Base-by-base conservation (phyloP, 768 basidiomycete genomes). In the Dioszegia crocea region DNA sequence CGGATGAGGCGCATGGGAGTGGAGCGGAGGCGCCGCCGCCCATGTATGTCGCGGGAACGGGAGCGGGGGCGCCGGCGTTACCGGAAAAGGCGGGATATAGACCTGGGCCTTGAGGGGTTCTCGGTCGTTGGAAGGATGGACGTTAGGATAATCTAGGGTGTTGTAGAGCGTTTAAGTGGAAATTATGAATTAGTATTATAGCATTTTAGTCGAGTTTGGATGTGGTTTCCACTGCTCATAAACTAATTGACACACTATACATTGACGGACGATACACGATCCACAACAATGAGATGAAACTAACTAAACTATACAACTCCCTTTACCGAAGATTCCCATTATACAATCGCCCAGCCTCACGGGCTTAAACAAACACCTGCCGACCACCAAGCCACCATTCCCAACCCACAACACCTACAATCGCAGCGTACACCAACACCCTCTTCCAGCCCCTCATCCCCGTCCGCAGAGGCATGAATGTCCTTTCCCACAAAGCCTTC, bases 81-180 rank as follows among this genome's bases (percentile, higher is more conserved):
- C 60, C 45, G 11, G 60, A 61, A 27, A 61, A 61, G 40, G 27
- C 45, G 31, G 48, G 53, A 12, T 61, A 61, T 56, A 40, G 47
- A 26, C 47, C 47, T 29, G 47, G 47, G 8, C 21, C 8, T 11
- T 46, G 19, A 46, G 24, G 26, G 33, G 6, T n/a, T n/a, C n/a
- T n/a, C n/a, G n/a, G n/a, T n/a, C n/a, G n/a, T n/a, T n/a, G n/a
- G n/a, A n/a, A n/a, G n/a, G n/a, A n/a, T n/a, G n/a, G n/a, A n/a
- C n/a, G 9, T 6, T 10, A 21, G 19, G 41, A 43, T 38, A 38
- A 10, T 43, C 8, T 8, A 21, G 9, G 41, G 41, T 8, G 41
- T 21, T 43, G 41, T 10, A 21, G 19, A 43, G 41, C 41, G 36
- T 38, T n/a, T n/a, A 43, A 43, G 21, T 21, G 40, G n/a, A 19